phyloP scores from a whole-genome alignment of 805 yeast species.

The Zygosaccharomyces bailii region DNA sequence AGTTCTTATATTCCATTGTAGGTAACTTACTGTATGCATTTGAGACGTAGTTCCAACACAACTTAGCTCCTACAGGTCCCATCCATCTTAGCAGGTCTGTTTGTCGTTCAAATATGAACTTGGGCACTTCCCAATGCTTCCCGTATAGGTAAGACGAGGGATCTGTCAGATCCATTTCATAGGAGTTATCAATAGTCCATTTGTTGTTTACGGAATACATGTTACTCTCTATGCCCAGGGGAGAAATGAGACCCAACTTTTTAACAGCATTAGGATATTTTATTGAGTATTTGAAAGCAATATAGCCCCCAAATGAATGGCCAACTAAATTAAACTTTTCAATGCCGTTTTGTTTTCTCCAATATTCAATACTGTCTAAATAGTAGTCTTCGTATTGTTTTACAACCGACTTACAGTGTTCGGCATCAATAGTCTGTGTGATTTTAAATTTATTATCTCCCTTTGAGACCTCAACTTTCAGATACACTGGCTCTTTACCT shows the following conservation, averaged over 20 bases:
- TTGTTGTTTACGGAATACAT: constrained; percentile 51
- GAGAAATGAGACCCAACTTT: constrained; percentile 61
- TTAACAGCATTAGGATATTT: constrained; percentile 53
- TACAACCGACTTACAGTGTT: constrained; percentile 20
- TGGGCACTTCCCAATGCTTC: constrained; percentile 32
- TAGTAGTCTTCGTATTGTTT: constrained; percentile 53
- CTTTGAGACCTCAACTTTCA: constrained; percentile 36
- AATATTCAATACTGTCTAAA: constrained; percentile 55
- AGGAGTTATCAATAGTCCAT: constrained; percentile 18
- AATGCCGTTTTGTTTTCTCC: constrained; percentile 53
- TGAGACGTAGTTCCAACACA: constrained; percentile 35
- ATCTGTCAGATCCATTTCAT: constrained; percentile 38
- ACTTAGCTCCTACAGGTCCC: constrained; percentile 42
- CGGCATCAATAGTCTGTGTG: constrained; percentile 21
- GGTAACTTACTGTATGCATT: constrained; percentile 33
- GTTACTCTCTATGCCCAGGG: constrained; percentile 74
- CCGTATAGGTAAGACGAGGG: constrained; percentile 40
- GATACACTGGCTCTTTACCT: constrained; percentile 10
- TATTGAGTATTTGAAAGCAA: constrained; percentile 61
- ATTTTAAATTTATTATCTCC: constrained; percentile 20
- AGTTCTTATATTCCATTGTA: constrained; percentile 26
- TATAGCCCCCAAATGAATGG: constrained; percentile 77
- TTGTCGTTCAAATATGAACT: constrained; percentile 34
- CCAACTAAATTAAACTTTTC: constrained; percentile 61
- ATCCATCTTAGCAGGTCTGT: constrained; percentile 48